Evolutionary conservation across 108 stramenopile species (phyloP), one percentile per base, ranked within the genome.

Genomic region (Pelagomonas calceolata): DNA sequence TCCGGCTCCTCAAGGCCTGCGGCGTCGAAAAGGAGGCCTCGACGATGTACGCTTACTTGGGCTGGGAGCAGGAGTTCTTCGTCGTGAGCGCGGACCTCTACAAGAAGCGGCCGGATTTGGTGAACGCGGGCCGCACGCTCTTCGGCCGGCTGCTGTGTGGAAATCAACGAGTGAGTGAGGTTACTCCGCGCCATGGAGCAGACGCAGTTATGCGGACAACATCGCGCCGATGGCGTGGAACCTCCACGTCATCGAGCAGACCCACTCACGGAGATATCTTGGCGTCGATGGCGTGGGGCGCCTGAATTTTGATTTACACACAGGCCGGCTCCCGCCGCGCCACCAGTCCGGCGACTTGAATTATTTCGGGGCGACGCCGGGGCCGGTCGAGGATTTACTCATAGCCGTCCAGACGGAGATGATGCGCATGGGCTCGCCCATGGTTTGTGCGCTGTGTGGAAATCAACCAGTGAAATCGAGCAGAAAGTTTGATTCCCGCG

Each of bases 61-160:
- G 78, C 30, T 66, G 66, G 36, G 78, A 78, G 66, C 78, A 78
- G 60, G 78, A 78, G 69, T 73, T 78, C 69, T 78, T 78, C 73
- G n/a, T 78, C 30, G 63, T 78, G 30, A 67, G 66, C 64, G 68
- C 68, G 9, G 69, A 73, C 33, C 39, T 39, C 31, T 78, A 75
- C 73, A 30, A 34, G 44, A 33, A 46, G 32, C 73, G 78, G 29
- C 78, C 78, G 32, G 78, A 78, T 34, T 51, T 78, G 17, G 43
- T 51, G 30, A 32, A 66, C 26, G 36, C 66, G 60, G 78, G 78
- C 70, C 78, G 78, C 69, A 75, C 78, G 35, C 64, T 78, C 32
- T 31, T 78, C 30, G 78, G 78, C 31, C 15, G 12, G 39, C n/a
- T n/a, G n/a, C n/a, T n/a, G n/a, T n/a, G n/a, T n/a, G n/a, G n/a